Evolutionary conservation across 257 asterid species (phyloP).

Genomic region (Solanum etuberosum): DNA sequence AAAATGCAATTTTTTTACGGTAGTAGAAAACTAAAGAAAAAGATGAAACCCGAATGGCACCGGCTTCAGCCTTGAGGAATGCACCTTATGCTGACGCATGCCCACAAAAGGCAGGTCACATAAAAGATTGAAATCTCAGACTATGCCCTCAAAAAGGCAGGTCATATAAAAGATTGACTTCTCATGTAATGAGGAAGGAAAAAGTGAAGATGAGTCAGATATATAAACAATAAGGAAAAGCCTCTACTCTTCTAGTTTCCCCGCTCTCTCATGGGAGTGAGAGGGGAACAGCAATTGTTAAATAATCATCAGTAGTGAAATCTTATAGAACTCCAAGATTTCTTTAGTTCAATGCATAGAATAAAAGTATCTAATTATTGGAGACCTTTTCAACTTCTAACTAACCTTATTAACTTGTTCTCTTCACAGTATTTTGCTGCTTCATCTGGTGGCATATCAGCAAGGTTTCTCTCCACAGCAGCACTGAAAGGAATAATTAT

Average conservation of each 20-base stretch:
- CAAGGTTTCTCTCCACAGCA: constrained; percentile 77
- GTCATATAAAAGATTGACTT: background rate
- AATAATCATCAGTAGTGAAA: background rate
- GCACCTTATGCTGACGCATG: background rate
- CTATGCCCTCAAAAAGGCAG: background rate
- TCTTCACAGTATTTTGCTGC: constrained; percentile 91
- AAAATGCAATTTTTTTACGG: background rate
- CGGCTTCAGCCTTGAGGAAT: background rate
- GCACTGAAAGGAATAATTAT: constrained; percentile 86
- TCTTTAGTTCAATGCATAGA: background rate
- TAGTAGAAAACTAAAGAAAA: background rate
- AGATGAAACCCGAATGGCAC: background rate
- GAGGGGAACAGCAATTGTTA: background rate
- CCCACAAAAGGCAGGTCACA: background rate
- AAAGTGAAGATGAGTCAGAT: background rate
- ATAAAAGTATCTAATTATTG: background rate
- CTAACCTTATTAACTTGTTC: constrained; percentile 89
- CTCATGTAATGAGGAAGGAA: background rate
- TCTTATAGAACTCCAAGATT: background rate
- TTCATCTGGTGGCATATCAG: constrained; percentile 81
- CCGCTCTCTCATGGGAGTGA: background rate
- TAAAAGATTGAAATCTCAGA: background rate
- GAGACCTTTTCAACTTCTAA: background rate
- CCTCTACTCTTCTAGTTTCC: background rate
- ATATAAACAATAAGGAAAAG: background rate